These are phyloP conservation scores for Pisolithus marmoratus DNA, from an alignment of 768 basidiomycete species.

Conservation along the genomic window DNA sequence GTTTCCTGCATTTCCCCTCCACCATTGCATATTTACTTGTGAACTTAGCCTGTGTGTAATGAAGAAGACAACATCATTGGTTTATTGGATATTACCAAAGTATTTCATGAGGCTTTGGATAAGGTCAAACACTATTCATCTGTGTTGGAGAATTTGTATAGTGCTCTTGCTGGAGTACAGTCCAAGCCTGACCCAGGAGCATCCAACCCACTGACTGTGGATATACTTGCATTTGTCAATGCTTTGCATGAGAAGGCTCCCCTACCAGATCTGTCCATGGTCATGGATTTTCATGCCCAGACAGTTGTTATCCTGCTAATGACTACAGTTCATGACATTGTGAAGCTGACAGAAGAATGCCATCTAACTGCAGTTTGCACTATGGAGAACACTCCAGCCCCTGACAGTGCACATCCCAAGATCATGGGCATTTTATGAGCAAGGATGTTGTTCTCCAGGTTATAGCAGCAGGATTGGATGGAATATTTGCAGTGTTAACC, in stretches of 20 bases:
- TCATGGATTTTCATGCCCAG: constrained; percentile 91
- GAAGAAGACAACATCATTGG: constrained; percentile 99
- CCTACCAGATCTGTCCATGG: constrained; percentile 87
- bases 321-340: constrained; percentile 89
- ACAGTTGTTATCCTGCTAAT: constrained; percentile 91
- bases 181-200: constrained; percentile 80
- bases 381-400: constrained; percentile 62
- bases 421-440: constrained; percentile 99
- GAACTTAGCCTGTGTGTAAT: constrained; percentile 89
- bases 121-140: constrained; percentile 97
- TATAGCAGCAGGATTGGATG: constrained; percentile 94
- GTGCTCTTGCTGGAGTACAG: constrained; percentile 97
- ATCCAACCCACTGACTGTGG: constrained; percentile 90
- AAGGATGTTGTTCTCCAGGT: constrained; percentile 98
- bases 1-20: neutral
- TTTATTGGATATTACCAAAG: constrained; percentile 96
- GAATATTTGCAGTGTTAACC: constrained; percentile 86
- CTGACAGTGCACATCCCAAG: constrained; percentile 44
- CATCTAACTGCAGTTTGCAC: constrained; percentile 97
- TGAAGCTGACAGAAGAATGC: constrained; percentile 92
- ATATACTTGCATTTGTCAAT: constrained; percentile 97
- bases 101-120: constrained; percentile 97
- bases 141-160: constrained; percentile 94
- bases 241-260: constrained; percentile 93
- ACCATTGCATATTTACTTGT: constrained; percentile 3